Conservation (phyloP, 805 yeast species). For the Zygosaccharomyces bailii region DNA sequence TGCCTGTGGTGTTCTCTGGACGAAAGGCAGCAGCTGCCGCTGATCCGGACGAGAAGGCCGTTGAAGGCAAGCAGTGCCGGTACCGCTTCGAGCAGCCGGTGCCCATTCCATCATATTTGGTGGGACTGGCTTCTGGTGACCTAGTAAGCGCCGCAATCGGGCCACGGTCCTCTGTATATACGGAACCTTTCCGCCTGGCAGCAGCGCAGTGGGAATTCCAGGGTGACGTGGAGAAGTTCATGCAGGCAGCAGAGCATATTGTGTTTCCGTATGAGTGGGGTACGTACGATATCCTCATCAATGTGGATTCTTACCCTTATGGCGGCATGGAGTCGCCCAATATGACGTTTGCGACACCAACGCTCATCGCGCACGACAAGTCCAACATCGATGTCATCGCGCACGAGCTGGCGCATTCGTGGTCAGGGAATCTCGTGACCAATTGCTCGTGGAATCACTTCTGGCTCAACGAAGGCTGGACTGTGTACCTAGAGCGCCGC, state of each 20-base stretch:
- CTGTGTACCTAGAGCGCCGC: constrained; percentile 85
- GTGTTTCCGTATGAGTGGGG: constrained; percentile 83
- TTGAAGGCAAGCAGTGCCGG: constrained; percentile 27
- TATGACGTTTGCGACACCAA: constrained; percentile 86
- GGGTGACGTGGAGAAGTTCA: constrained; percentile 75
- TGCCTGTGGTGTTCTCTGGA: constrained; percentile 75
- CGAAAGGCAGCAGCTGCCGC: constrained; percentile 32
- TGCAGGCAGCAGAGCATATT: constrained; percentile 65
- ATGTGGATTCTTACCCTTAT: constrained; percentile 76
- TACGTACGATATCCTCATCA: constrained; percentile 72
- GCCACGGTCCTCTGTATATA: constrained; percentile 79
- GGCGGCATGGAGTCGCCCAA: constrained; percentile 97
- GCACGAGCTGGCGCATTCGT: constrained; percentile 88
- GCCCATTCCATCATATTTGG: constrained; percentile 81
- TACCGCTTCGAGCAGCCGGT: constrained; percentile 63
- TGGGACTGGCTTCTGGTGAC: constrained; percentile 84
- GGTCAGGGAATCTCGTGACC: constrained; percentile 90
- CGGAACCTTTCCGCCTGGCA: constrained; percentile 66
- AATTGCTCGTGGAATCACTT: constrained; percentile 91
- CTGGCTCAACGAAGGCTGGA: constrained; percentile 96
- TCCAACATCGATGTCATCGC: constrained; percentile 87
- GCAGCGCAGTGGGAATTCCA: constrained; percentile 78
- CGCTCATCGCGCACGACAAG: constrained; percentile 78
- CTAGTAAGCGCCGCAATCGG: constrained; percentile 66
- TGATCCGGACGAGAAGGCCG: not conserved